Percentiles rank a stretch among this genome's conserved stretches.
phyloP scores from a whole-genome alignment of 306 rosid genomes.

The Gynostemma pentaphyllum region DNA sequence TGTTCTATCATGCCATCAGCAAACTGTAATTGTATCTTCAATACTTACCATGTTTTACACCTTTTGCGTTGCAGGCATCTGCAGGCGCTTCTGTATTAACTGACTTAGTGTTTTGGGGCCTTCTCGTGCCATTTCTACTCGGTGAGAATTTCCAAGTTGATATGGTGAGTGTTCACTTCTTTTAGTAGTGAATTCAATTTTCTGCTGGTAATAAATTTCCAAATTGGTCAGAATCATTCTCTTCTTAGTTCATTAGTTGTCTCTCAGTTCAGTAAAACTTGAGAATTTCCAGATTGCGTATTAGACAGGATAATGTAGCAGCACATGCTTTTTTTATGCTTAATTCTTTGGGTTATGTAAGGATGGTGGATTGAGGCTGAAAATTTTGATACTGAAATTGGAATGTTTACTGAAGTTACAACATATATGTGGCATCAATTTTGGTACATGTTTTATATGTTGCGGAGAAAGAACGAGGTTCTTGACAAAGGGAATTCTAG shows the following conservation, averaged over 20 bases:
- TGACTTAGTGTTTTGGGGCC: conserved; percentile 73
- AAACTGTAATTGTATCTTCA: too few relatives aligned
- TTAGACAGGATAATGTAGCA: too few relatives aligned
- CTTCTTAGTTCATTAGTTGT: not conserved
- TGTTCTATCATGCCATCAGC: too few relatives aligned
- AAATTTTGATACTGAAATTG: not conserved
- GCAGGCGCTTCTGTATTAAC: conserved; percentile 80
- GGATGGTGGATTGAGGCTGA: not conserved
- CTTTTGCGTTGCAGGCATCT: conserved; percentile 38
- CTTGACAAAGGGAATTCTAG: not conserved
- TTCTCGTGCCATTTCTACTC: conserved; percentile 61
- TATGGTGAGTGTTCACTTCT: conserved; percentile 31
- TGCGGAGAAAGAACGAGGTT: too few relatives aligned
- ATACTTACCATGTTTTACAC: not conserved
- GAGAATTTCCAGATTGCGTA: too few relatives aligned
- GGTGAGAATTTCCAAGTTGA: conserved; percentile 42
- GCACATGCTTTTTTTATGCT: too few relatives aligned
- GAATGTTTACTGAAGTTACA: not conserved
- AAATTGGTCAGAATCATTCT: not conserved
- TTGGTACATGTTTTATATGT: not conserved
- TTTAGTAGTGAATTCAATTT: not conserved
- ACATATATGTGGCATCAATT: not conserved
- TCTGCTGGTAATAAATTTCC: not conserved
- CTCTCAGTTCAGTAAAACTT: not conserved
- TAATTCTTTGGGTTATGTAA: not conserved